Conservation (phyloP, 306 rosid genomes). For the Castanea mollissima region DNA sequence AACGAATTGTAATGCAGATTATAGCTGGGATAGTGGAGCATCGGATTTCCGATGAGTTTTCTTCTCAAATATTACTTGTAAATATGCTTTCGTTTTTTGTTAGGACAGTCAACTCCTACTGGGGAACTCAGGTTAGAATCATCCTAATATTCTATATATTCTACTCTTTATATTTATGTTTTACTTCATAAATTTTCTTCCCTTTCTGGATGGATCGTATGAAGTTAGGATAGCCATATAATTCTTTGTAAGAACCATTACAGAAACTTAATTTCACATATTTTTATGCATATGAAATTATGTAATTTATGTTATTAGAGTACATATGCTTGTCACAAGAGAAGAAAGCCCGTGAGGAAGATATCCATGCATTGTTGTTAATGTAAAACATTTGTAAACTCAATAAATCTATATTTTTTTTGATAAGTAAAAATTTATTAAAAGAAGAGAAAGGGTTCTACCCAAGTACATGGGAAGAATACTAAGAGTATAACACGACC, state of each 20-base stretch:
- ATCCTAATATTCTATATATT: not conserved
- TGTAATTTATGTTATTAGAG: not conserved
- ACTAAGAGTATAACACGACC: no score
- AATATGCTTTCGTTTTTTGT: conserved; percentile 79
- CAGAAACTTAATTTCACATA: not conserved
- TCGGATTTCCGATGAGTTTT: conserved; percentile 67
- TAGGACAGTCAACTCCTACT: conserved; percentile 84
- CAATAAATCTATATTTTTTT: not conserved
- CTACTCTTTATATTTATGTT: conserved; percentile 2
- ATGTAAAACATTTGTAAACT: not conserved
- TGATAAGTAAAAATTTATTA: no score
- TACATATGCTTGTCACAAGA: not conserved
- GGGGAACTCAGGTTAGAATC: conserved; percentile 89
- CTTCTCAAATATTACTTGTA: conserved; percentile 69
- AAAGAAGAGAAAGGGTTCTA: no score
- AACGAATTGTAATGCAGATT: conserved; percentile 49
- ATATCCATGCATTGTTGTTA: not conserved
- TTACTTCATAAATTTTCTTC: not conserved
- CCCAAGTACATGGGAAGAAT: no score
- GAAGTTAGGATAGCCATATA: not conserved
- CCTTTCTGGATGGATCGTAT: not conserved
- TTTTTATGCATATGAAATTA: conserved; percentile 6
- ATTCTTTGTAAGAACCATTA: not conserved
- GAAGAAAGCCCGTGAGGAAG: not conserved
- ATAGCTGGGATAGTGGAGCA: conserved; percentile 96